Percentiles rank a stretch among this genome's conserved stretches.
phyloP scores from a whole-genome alignment of 2,329 filamentous ascomycete genomes.

The Cordyceps cateniannulata region DNA sequence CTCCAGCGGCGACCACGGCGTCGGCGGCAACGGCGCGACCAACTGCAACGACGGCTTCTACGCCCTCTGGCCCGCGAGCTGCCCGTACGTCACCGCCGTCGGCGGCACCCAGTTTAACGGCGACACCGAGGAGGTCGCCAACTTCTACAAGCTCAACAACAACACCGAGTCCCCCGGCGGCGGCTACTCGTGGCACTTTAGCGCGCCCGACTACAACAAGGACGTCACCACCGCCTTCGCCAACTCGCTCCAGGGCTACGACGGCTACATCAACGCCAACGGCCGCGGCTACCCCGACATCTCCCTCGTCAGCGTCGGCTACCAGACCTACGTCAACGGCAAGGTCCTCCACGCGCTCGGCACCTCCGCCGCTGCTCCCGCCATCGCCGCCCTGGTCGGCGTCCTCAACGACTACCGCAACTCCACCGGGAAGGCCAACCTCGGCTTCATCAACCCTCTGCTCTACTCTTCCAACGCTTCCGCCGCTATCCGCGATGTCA shows the following conservation, averaged over 20 bases:
- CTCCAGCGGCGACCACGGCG: conserved; percentile 24
- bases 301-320: conserved; percentile 1
- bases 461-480: conserved; percentile 13
- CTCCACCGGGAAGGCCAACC: not conserved
- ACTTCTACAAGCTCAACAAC: not conserved
- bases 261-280: not conserved
- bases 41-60: conserved; percentile 19
- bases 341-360: not conserved
- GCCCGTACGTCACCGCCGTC: conserved; percentile 42
- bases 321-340: not conserved
- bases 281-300: conserved; percentile 11
- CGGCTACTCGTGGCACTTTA: conserved; percentile 8
- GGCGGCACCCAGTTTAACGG: conserved; percentile 35
- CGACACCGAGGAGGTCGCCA: not conserved
- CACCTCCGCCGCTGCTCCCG: conserved; percentile 3
- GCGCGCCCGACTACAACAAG: not conserved
- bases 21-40: conserved; percentile 16
- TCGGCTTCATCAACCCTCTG: conserved; percentile 12
- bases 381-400: not conserved
- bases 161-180: not conserved
- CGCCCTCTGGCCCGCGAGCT: conserved; percentile 35
- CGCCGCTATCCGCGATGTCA: conserved; percentile 8
- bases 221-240: not conserved
- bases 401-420: conserved; percentile 12
- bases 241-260: not conserved